phyloP scores from a whole-genome alignment of 108 stramenopile genomes.

The Phaeodactylum tricornutum region DNA sequence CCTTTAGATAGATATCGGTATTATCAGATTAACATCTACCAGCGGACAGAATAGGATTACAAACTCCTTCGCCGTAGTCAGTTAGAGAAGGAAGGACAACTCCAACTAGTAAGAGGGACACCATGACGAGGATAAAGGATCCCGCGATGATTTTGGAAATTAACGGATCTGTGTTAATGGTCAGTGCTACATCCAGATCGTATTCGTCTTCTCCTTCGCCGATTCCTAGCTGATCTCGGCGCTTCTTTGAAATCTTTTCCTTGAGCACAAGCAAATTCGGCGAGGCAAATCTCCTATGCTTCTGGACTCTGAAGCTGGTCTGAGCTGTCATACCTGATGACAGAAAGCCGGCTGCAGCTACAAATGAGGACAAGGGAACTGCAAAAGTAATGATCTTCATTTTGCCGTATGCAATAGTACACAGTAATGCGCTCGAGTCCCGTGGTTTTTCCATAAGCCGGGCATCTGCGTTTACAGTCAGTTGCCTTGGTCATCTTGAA shows the following conservation, averaged over 20 bases:
- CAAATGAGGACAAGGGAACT: neutral
- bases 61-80: slow-evolving; percentile 75
- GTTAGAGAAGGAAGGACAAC: slow-evolving; percentile 58
- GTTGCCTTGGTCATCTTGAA: too few species aligned
- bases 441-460: too few species aligned
- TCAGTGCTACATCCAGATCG: slow-evolving; percentile 65
- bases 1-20: too few species aligned
- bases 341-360: neutral
- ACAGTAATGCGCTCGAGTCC: too few species aligned
- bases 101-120: slow-evolving; percentile 63
- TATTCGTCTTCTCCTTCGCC: slow-evolving; percentile 80
- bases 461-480: too few species aligned
- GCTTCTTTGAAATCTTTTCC: slow-evolving; percentile 27
- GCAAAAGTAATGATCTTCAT: neutral
- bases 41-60: slow-evolving; percentile 61
- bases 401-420: too few species aligned
- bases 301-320: too few species aligned
- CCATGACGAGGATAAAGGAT: slow-evolving; percentile 58
- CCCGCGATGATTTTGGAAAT: slow-evolving; percentile 88
- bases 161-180: slow-evolving; percentile 62
- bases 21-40: slow-evolving; percentile 76
- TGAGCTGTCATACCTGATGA: neutral
- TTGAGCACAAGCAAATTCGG: too few species aligned
- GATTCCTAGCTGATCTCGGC: slow-evolving; percentile 67
- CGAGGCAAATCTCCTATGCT: too few species aligned